Percentiles rank a stretch among this genome's conserved stretches.
Evolutionary conservation across 129 eudicot genomes (phyloP).

Genomic region (Daucus carota): DH1_v3.0 NC_030384.2:33435001-33435500

Average conservation of each 20-base stretch:
- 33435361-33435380: neutral
- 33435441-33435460: neutral
- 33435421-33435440: neutral
- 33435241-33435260: too few species aligned
- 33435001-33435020: neutral
- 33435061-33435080: neutral
- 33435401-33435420: neutral
- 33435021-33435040: neutral
- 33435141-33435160: neutral
- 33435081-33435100: neutral
- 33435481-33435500: neutral
- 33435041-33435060: neutral
- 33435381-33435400: neutral
- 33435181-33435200: neutral
- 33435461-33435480: neutral
- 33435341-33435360: slow-evolving; percentile 53
- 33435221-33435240: slow-evolving; percentile 42
- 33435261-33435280: slow-evolving; percentile 37
- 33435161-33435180: neutral
- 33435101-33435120: neutral
- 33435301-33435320: slow-evolving; percentile 21
- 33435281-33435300: slow-evolving; percentile 36
- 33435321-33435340: slow-evolving; percentile 41
- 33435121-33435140: neutral
- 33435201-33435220: slow-evolving; percentile 38